Percentiles rank a stretch among this genome's conserved stretches.
Evolutionary conservation across 306 rosid genomes (phyloP).

Genomic region (Cotoneaster glaucophyllus): DNA sequence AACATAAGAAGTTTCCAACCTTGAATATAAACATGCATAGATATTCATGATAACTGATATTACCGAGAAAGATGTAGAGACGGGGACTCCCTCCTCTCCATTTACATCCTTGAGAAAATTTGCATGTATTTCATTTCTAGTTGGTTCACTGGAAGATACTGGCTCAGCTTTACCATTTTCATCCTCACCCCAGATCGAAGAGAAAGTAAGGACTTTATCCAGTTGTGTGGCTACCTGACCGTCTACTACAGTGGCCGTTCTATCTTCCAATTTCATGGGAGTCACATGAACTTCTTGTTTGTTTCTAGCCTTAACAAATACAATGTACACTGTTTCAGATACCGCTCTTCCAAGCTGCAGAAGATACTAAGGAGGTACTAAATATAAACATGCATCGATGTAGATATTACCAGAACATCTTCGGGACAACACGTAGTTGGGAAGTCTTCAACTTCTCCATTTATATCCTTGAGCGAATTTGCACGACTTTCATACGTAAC

Average conservation of each 20-base stretch:
- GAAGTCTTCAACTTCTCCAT: constrained; percentile 28
- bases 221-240: constrained; percentile 4
- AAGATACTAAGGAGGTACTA: background rate
- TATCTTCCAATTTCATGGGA: constrained; percentile 18
- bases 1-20: background rate
- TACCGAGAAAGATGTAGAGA: constrained; percentile 8
- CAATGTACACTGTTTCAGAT: background rate
- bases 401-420: constrained; percentile 24
- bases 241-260: constrained; percentile 14
- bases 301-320: background rate
- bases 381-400: constrained; percentile 3
- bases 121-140: no score
- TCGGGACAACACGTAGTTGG: constrained; percentile 7
- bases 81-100: no score
- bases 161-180: no score
- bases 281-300: constrained; percentile 23
- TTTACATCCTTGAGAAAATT: no score
- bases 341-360: background rate
- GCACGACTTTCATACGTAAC: constrained; percentile 25
- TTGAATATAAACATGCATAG: background rate
- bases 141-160: no score
- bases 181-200: no score
- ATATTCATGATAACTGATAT: constrained; percentile 10
- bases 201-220: no score
- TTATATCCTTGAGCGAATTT: constrained; percentile 17